Evolutionary conservation across 2,329 filamentous ascomycete species (phyloP).

Genomic region (Phialocephala sp.): DNA sequence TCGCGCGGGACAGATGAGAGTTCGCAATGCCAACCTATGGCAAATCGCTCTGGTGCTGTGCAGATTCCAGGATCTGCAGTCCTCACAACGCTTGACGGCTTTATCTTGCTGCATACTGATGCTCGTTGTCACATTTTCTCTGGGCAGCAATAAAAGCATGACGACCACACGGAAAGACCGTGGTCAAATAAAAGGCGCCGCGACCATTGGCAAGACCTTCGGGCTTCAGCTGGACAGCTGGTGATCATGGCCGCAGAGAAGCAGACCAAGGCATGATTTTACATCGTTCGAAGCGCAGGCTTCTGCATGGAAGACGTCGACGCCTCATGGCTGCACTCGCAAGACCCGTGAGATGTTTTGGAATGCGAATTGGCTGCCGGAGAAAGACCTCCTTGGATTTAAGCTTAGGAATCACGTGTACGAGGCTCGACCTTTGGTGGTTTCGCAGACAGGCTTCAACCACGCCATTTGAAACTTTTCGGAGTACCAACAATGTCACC

Average conservation of each 20-base stretch:
- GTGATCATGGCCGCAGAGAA: neutral
- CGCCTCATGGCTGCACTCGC: constrained; percentile 11
- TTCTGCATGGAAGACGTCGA: neutral
- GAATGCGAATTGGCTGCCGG: neutral
- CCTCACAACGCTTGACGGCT: neutral
- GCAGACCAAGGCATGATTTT: neutral
- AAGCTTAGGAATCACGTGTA: neutral
- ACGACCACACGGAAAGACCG: constrained; percentile 3
- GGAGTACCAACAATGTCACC: neutral
- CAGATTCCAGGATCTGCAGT: neutral
- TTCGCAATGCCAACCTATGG: neutral
- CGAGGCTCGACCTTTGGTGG: neutral
- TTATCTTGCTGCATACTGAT: neutral
- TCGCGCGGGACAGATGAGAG: neutral
- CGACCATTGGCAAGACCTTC: constrained; percentile 3
- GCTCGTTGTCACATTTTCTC: neutral
- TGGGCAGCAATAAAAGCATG: constrained; percentile 4
- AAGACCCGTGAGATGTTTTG: neutral
- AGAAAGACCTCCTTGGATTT: neutral
- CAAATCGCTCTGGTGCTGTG: neutral
- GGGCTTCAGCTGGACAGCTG: neutral
- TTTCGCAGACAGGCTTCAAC: neutral
- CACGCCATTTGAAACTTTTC: neutral
- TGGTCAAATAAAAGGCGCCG: constrained; percentile 6
- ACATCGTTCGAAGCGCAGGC: neutral